Conservation (phyloP, 1,284 basidiomycete genomes). For the Schizophyllum commune region DNA sequence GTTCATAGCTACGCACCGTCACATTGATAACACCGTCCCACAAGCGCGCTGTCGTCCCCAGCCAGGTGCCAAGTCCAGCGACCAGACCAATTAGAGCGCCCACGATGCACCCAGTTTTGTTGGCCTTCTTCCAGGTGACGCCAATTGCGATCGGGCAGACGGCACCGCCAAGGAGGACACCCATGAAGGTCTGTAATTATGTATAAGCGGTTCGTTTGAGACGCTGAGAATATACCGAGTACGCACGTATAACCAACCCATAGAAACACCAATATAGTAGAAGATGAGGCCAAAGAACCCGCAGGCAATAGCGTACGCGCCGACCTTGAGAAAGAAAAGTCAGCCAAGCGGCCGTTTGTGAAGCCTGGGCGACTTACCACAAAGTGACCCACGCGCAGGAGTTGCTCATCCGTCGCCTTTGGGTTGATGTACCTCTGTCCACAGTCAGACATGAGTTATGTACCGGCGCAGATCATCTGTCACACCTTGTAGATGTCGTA, state of each 20-base stretch:
- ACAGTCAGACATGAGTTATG: neutral
- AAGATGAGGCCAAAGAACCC: slow-evolving; percentile 81
- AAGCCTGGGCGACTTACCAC: slow-evolving; percentile 34
- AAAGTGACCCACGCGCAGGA: slow-evolving; percentile 46
- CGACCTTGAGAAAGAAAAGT: slow-evolving; percentile 41
- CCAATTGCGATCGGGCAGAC: slow-evolving; percentile 84
- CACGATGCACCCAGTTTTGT: slow-evolving; percentile 70
- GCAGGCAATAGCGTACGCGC: slow-evolving; percentile 71
- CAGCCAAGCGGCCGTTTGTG: slow-evolving; percentile 26
- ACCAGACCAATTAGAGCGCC: slow-evolving; percentile 69
- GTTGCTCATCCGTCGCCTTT: slow-evolving; percentile 50
- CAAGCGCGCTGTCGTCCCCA: slow-evolving; percentile 70
- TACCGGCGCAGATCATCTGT: too few relatives aligned
- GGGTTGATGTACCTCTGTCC: slow-evolving; percentile 53
- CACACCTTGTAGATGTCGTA: slow-evolving; percentile 73
- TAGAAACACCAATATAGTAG: slow-evolving; percentile 82
- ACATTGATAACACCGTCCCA: slow-evolving; percentile 73
- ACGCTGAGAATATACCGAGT: too few relatives aligned
- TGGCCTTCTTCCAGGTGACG: slow-evolving; percentile 79
- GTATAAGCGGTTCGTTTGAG: too few relatives aligned
- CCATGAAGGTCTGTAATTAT: slow-evolving; percentile 64
- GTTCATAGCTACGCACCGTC: slow-evolving; percentile 31
- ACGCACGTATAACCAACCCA: slow-evolving; percentile 82
- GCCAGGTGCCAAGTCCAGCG: slow-evolving; percentile 72
- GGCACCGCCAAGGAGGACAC: slow-evolving; percentile 76